Evolutionary conservation across 1,139 yeast genomes (phyloP).

Genomic region (Debaryomyces sp.): DNA sequence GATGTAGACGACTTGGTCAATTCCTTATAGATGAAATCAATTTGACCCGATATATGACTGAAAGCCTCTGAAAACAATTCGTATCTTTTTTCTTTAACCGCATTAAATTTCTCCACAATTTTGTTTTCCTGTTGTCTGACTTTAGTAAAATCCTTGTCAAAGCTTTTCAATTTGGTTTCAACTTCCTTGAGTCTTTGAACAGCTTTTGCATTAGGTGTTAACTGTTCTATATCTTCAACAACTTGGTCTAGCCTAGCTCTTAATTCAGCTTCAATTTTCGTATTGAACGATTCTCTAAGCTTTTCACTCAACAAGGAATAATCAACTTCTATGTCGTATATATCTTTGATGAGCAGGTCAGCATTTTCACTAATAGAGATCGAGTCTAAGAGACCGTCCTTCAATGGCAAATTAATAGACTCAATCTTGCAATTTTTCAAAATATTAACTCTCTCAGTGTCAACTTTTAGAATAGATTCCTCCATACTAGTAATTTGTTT

Average conservation of each 20-base stretch:
- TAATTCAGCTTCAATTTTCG: conserved; percentile 52
- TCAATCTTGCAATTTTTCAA: conserved; percentile 79
- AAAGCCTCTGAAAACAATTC: conserved; percentile 72
- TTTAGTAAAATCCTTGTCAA: conserved; percentile 65
- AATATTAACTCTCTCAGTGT: conserved; percentile 60
- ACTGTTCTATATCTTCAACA: conserved; percentile 52
- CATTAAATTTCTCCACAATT: conserved; percentile 58
- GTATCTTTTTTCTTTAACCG: conserved; percentile 60
- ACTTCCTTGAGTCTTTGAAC: conserved; percentile 74
- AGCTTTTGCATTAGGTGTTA: conserved; percentile 84
- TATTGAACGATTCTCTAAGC: conserved; percentile 39
- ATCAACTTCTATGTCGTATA: conserved; percentile 58
- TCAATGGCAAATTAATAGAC: conserved; percentile 65
- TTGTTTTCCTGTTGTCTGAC: conserved; percentile 66
- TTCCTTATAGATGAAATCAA: conserved; percentile 85
- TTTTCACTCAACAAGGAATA: conserved; percentile 51
- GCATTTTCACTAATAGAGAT: conserved; percentile 47
- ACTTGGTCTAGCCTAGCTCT: conserved; percentile 35
- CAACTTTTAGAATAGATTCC: conserved; percentile 57
- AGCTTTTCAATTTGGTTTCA: conserved; percentile 57
- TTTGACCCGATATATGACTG: conserved; percentile 68
- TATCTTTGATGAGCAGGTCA: conserved; percentile 41
- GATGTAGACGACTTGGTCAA: conserved; percentile 70
- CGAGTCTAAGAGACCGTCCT: conserved; percentile 57
- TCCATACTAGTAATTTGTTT: conserved; percentile 45